Conservation (phyloP, 2,329 filamentous ascomycete species). For the Bipolaris bicolor region DNA sequence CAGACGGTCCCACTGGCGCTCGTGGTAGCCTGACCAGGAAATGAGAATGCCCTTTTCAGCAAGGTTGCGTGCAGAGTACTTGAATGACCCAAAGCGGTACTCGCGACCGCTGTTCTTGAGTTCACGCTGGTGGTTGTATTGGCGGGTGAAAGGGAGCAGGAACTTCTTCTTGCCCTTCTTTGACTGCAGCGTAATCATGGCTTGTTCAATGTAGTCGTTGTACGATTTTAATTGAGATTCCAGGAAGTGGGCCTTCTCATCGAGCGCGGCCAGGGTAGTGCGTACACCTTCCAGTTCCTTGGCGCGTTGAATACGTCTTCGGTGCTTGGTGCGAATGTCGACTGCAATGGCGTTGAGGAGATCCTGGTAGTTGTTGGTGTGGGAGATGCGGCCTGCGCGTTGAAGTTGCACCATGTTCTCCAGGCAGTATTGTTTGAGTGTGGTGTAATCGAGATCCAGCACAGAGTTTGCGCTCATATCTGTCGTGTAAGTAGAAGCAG, state of each 20-base stretch:
- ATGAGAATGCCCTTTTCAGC: conserved; percentile 94
- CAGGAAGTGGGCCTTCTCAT: conserved; percentile 87
- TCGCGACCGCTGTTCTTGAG: conserved; percentile 89
- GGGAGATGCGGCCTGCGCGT: conserved; percentile 81
- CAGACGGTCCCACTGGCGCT: conserved; percentile 87
- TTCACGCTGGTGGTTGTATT: conserved; percentile 98
- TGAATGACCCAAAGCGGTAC: conserved; percentile 97
- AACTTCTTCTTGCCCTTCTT: conserved; percentile 96
- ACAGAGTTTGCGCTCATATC: conserved; percentile 59
- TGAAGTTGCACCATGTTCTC: conserved; percentile 94
- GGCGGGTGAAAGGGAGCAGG: conserved; percentile 94
- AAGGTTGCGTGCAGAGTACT: conserved; percentile 89
- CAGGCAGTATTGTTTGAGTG: conserved; percentile 89
- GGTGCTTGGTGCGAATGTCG: conserved; percentile 96
- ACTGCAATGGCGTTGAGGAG: conserved; percentile 96
- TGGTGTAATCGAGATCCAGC: conserved; percentile 89
- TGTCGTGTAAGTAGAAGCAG: conserved; percentile 77
- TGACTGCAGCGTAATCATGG: conserved; percentile 94
- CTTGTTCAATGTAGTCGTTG: conserved; percentile 98
- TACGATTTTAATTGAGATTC: conserved; percentile 97
- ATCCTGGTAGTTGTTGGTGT: conserved; percentile 92
- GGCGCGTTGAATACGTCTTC: conserved; percentile 86
- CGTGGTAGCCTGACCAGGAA: conserved; percentile 82
- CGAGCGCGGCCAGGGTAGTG: conserved; percentile 74
- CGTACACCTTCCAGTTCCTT: conserved; percentile 86